Conservation (phyloP, 192 early-diverging fungal species). For the Entophlyctis luteolus region DNA sequence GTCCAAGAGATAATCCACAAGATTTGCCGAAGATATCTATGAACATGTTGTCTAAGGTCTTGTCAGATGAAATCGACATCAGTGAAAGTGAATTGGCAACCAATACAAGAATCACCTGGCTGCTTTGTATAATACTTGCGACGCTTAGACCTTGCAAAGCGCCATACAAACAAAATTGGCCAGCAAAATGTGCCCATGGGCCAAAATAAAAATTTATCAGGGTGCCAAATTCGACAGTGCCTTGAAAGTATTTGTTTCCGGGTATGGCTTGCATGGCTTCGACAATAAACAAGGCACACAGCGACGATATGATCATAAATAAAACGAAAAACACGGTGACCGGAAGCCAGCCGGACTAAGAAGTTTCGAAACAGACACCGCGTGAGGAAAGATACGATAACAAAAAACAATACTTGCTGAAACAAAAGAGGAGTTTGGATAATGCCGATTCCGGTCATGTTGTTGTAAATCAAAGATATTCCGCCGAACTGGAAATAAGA, state of each 20-base stretch:
- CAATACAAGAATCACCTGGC: conserved; percentile 27
- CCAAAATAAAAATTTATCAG: conserved; percentile 61
- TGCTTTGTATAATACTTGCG: conserved; percentile 43
- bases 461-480: conserved; percentile 22
- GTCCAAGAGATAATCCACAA: conserved; percentile 30
- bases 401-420: conserved; percentile 12
- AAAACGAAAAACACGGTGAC: conserved; percentile 26
- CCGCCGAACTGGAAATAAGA: conserved; percentile 15
- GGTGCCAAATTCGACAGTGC: conserved; percentile 56
- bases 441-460: conserved; percentile 24
- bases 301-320: conserved; percentile 43
- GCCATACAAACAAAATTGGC: conserved; percentile 49
- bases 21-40: conserved; percentile 39
- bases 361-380: background rate
- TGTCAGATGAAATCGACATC: conserved; percentile 14
- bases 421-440: conserved; percentile 16
- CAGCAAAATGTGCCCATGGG: conserved; percentile 33
- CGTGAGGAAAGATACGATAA: background rate
- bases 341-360: conserved; percentile 25
- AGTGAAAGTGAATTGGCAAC: background rate
- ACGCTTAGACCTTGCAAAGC: conserved; percentile 46
- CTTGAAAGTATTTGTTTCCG: conserved; percentile 55
- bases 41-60: conserved; percentile 44
- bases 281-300: conserved; percentile 52
- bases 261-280: conserved; percentile 61